These are phyloP conservation scores for Botrytis porri DNA, from an alignment of 2,329 filamentous ascomycete genomes.

Conservation along the genomic window DNA sequence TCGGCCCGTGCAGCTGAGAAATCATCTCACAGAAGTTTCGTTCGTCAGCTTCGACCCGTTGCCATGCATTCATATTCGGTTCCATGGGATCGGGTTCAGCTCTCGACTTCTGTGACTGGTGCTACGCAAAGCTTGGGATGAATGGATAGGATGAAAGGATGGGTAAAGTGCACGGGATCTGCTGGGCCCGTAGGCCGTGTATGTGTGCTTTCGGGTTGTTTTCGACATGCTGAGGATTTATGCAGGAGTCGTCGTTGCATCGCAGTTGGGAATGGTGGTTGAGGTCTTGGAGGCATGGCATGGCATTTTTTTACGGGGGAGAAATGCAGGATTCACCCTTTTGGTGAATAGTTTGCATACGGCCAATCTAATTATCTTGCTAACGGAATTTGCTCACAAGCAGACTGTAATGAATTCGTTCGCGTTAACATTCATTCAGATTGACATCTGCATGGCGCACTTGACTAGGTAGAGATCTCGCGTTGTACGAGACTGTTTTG, in stretches of 20 bases:
- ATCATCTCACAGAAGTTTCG: background rate
- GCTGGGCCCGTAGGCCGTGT: background rate
- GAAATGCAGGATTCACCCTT: background rate
- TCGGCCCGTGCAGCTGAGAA: slow-evolving; percentile 5
- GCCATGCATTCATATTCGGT: background rate
- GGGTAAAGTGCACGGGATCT: background rate
- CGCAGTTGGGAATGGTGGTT: background rate
- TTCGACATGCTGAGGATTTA: background rate
- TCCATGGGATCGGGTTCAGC: slow-evolving; percentile 11
- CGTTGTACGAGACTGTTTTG: background rate
- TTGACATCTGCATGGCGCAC: background rate
- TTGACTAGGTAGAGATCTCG: background rate
- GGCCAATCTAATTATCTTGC: background rate
- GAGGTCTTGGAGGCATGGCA: too few species aligned
- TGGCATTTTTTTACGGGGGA: background rate
- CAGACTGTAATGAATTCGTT: background rate
- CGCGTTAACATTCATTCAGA: background rate
- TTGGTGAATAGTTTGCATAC: background rate
- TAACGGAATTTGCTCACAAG: background rate
- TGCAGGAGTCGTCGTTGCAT: background rate
- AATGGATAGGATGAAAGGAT: background rate
- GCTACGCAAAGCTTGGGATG: background rate
- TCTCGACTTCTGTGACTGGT: background rate
- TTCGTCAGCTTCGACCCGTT: slow-evolving; percentile 3
- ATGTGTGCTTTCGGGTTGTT: background rate